Base-by-base conservation (phyloP, 129 eudicot genomes). In the Arctium minus region DNA sequence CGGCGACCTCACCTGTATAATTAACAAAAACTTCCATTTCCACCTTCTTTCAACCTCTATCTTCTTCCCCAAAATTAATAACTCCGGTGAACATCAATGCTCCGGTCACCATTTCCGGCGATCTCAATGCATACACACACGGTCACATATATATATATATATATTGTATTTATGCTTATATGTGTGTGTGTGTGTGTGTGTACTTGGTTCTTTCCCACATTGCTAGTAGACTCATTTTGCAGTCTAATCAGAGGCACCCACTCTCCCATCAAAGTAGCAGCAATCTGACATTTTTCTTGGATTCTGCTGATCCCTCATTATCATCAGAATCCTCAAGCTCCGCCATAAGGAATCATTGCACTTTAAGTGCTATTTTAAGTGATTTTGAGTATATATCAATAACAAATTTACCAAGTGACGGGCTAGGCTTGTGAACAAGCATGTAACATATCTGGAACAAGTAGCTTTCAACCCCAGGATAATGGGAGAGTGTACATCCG, bases 231-330 rank as follows among this genome's bases (percentile, higher is more conserved):
- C 77, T 82, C 97, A 86, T 18, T 85, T 71, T 75, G 94, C 1
- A 92, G 95, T 77, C 86, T 85, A 81, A 91, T 87, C 86, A 96
- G 83, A 67, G 97, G 93, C 0, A 93, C 85, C 99, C 99, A 96
- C 81, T 96, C 97, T 22, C 99, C 99, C 94, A 90, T 93, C 73
- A 93, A 82, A 29, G 99, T 96, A 0, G 98, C 97, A 0, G 97
- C 99, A 85, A 91, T 86, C 90, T 96, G 99, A 86, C 99, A 96
- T 86, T 93, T 96, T 80, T 96, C 98, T 86, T 96, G 99, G 60
- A 96, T 93, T 79, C 99, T 90, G 80, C 97, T 91, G 74, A 96
- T 93, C 83, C 99, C 37, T 96, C 97, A 76, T 93, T 96, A 82
- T 96, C 99, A 88, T 96, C 98, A 0, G 89, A 86, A 79, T 93